Percentiles rank a stretch among this genome's conserved stretches.
These are phyloP conservation scores for Sphagnum contortum DNA, from an alignment of 225 moss, liverwort and hornwort genomes.

Conservation along the genomic window DNA sequence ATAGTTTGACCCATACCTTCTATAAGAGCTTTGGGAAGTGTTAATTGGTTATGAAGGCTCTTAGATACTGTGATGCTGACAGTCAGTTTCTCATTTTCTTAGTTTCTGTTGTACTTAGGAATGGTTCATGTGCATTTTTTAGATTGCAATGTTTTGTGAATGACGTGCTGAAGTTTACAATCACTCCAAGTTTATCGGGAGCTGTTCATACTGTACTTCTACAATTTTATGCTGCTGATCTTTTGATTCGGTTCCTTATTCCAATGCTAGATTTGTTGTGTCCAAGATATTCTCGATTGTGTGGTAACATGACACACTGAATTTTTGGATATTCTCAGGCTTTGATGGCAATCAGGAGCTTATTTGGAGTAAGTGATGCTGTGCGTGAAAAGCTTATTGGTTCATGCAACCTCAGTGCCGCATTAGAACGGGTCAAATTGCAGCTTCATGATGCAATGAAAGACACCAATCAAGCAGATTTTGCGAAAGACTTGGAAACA, in stretches of 20 bases:
- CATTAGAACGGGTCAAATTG: constrained; percentile 41
- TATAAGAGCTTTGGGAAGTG: not conserved
- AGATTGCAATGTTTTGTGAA: too few species aligned
- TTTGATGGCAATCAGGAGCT: constrained; percentile 61
- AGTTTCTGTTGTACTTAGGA: not conserved
- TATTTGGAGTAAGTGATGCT: constrained; percentile 35
- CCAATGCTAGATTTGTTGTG: too few species aligned
- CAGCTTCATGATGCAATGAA: constrained; percentile 23
- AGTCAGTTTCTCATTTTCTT: constrained; percentile 1
- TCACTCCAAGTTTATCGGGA: too few species aligned
- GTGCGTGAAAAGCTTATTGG: constrained; percentile 35
- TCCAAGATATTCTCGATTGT: too few species aligned
- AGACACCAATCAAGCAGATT: constrained; percentile 54
- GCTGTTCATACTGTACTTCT: too few species aligned
- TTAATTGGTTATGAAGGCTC: too few species aligned
- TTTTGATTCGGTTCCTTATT: too few species aligned
- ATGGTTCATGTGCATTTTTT: not conserved
- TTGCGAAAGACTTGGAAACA: constrained; percentile 60
- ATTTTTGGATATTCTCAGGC: constrained; percentile 40
- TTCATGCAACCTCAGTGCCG: constrained; percentile 38
- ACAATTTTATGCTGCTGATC: too few species aligned
- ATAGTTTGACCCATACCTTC: not conserved
- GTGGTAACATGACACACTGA: too few species aligned
- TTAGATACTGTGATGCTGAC: too few species aligned
- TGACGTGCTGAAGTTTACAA: too few species aligned